Base-by-base conservation (phyloP, 208 protist genomes). In the Naegleria lovaniensis region DNA sequence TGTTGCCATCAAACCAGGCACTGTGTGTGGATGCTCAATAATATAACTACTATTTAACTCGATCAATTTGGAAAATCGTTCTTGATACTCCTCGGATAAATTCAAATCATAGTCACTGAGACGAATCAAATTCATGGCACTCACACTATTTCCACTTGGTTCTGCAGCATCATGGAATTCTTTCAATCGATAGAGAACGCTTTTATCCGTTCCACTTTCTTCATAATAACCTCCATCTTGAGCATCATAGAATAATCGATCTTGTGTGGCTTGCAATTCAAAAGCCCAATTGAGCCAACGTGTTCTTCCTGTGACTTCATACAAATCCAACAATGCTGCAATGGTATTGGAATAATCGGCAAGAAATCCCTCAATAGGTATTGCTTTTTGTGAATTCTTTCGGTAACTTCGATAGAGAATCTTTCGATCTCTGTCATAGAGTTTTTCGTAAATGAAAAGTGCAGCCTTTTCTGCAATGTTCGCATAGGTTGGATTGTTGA, bases 321-420 rank as follows among this genome's bases (percentile, higher is more conserved):
- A 92, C 7, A 93, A 67, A 79, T 93, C 92, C 0, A 93, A n/a
- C 9, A 92, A 39, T 5, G 84, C 92, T 38, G 11, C n/a, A 43
- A 93, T 90, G 16, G 92, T 19, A 58, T 75, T 87, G n/a, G 88
- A 89, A 85, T 93, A 92, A 87, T 93, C 92, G 6, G 41, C n/a
- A 29, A 86, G 40, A 15, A 91, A 92, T 52, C 52, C 91, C 5
- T 36, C 29, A 36, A 92, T 84, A 25, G 7, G 83, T 43, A 3
- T 40, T 38, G 59, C 59, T 25, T 48, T 39, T 22, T 59, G 11
- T 16, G 29, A 25, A 6, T 19, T 89, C 13, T 48, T 19, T 7
- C 39, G 89, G 19, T 51, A 83, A 76, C 9, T 55, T 41, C 90
- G 16, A 33, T 88, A 67, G 5, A 85, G 19, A n/a, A 33, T 33